phyloP scores from a whole-genome alignment of 2,329 filamentous ascomycete species.

The Rhinocladiella similis region DNA sequence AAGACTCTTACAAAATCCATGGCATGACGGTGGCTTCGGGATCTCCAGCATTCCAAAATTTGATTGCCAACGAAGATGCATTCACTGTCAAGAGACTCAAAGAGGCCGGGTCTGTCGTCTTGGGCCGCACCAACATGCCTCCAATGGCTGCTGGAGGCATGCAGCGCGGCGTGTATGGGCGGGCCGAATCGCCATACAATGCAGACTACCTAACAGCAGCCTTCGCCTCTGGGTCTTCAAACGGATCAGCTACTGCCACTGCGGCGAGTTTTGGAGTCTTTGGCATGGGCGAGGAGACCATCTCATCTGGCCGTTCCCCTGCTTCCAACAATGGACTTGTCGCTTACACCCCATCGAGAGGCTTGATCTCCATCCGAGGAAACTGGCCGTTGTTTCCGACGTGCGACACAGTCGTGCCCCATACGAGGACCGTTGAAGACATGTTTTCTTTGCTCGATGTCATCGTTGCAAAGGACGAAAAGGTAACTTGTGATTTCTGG shows the following conservation, averaged over 20 bases:
- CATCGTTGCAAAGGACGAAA: constrained; percentile 17
- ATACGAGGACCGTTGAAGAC: constrained; percentile 49
- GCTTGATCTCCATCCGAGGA: constrained; percentile 51
- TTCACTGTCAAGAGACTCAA: constrained; percentile 27
- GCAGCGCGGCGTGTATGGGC: constrained; percentile 57
- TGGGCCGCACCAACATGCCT: constrained; percentile 41
- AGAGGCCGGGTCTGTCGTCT: constrained; percentile 32
- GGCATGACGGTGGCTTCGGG: constrained; percentile 56
- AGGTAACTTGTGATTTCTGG: constrained; percentile 21
- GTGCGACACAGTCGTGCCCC: constrained; percentile 54
- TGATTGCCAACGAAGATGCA: constrained; percentile 45
- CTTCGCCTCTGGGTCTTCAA: constrained; percentile 54
- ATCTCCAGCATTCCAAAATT: constrained; percentile 54
- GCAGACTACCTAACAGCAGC: constrained; percentile 50
- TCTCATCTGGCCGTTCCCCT: constrained; percentile 54
- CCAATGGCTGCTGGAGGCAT: constrained; percentile 61
- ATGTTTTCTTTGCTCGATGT: constrained; percentile 39
- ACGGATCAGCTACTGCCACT: constrained; percentile 54
- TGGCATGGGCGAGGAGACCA: constrained; percentile 53
- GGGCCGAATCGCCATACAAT: constrained; percentile 60
- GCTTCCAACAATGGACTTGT: constrained; percentile 56
- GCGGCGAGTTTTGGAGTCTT: constrained; percentile 52
- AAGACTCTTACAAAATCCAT: constrained; percentile 57
- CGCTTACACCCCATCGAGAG: constrained; percentile 54
- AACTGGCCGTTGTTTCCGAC: constrained; percentile 55